These are phyloP conservation scores for Metschnikowia anglica DNA, from an alignment of 805 yeast species.

Conservation along the genomic window DNA sequence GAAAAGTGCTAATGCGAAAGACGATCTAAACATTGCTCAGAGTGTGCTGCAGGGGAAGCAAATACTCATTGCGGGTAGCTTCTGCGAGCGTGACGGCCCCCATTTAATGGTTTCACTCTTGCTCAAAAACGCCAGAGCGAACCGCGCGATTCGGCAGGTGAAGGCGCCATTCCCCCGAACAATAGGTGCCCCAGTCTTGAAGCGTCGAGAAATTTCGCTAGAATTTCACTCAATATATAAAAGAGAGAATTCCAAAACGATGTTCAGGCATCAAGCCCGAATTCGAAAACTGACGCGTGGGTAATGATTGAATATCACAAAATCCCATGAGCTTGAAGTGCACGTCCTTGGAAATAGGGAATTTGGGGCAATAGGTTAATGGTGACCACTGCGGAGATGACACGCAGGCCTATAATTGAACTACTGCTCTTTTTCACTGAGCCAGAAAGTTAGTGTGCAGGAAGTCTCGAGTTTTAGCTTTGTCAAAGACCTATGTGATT, in stretches of 20 bases:
- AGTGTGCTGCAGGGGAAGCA: constrained; percentile 14
- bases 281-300: no score
- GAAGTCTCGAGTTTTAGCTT: neutral
- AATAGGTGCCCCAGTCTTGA: no score
- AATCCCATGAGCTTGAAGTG: no score
- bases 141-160: constrained; percentile 1
- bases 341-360: no score
- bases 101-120: constrained; percentile 8
- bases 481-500: neutral
- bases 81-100: constrained; percentile 12
- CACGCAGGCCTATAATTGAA: constrained; percentile 1
- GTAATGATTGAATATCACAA: no score
- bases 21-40: constrained; percentile 12
- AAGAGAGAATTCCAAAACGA: no score
- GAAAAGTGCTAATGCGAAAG: constrained; percentile 15
- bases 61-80: constrained; percentile 7
- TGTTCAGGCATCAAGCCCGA: no score
- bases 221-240: no score
- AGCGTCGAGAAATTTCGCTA: no score
- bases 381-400: constrained; percentile 1
- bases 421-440: neutral
- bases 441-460: neutral
- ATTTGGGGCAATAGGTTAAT: neutral
- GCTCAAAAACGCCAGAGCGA: constrained; percentile 3
- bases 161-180: no score